A percentile compares a stretch with the other conserved stretches of the same genome.
phyloP scores from a whole-genome alignment of 345 rosid species.

The Cochlearia excelsa region DNA sequence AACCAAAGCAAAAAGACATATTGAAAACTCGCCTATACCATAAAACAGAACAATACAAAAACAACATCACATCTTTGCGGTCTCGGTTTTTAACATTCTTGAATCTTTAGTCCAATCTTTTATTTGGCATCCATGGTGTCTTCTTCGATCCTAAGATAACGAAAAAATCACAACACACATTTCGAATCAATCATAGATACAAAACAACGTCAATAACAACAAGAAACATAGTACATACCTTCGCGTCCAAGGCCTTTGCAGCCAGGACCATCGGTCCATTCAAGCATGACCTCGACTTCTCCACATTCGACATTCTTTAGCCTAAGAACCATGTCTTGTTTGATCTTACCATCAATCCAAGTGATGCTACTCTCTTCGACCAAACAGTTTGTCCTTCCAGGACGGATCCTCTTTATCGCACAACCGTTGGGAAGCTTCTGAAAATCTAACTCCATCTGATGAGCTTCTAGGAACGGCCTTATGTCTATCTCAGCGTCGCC shows the following conservation, averaged over 20 bases:
- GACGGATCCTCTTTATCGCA: conserved; percentile 54
- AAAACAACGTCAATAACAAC: background rate
- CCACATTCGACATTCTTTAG: conserved; percentile 62
- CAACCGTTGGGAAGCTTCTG: conserved; percentile 57
- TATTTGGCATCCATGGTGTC: conserved; percentile 40
- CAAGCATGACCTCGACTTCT: conserved; percentile 60
- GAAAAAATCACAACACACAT: background rate
- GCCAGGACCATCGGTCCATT: conserved; percentile 60
- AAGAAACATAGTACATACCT: conserved; percentile 9
- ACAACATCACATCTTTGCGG: conserved; percentile 11
- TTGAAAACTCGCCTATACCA: too few relatives aligned
- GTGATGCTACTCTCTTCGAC: conserved; percentile 58
- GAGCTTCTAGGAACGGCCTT: conserved; percentile 53
- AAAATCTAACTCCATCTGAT: conserved; percentile 47
- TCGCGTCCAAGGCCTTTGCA: conserved; percentile 43
- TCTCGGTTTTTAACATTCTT: conserved; percentile 19
- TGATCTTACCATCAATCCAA: conserved; percentile 51
- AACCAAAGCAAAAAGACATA: conserved; percentile 28
- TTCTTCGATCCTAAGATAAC: conserved; percentile 33
- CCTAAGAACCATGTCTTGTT: conserved; percentile 60
- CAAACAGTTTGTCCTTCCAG: conserved; percentile 51
- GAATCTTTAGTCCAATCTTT: conserved; percentile 35
- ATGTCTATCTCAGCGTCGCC: conserved; percentile 70
- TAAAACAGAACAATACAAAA: too few relatives aligned
- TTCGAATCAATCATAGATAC: background rate